Conservation (phyloP, 495 filamentous ascomycete genomes). For the Elasticomyces elasticus region DNA sequence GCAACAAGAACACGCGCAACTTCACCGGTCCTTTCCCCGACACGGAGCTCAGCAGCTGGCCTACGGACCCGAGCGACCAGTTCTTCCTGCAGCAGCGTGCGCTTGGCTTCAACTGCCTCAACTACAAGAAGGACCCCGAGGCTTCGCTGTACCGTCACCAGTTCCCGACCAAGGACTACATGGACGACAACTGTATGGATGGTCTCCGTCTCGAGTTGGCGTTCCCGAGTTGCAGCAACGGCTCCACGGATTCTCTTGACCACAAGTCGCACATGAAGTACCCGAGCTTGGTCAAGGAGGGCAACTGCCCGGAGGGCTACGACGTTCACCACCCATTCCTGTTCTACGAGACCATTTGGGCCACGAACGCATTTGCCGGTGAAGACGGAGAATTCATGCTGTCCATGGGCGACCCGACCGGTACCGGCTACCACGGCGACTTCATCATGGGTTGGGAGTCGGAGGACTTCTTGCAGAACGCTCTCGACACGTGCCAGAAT, state of each 20-base stretch:
- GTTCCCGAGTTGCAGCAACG: constrained; percentile 45
- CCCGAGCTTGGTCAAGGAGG: constrained; percentile 56
- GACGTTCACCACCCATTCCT: constrained; percentile 60
- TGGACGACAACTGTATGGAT: constrained; percentile 58
- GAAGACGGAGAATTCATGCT: constrained; percentile 65
- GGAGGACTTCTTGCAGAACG: constrained; percentile 45
- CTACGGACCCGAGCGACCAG: constrained; percentile 37
- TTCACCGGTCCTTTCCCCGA: constrained; percentile 62
- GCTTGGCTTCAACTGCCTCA: constrained; percentile 83
- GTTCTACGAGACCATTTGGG: constrained; percentile 83
- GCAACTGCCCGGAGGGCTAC: constrained; percentile 65
- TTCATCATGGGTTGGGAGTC: constrained; percentile 75
- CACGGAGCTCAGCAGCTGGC: constrained; percentile 10
- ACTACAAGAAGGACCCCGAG: constrained; percentile 54
- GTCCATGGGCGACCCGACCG: constrained; percentile 71
- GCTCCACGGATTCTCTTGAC: constrained; percentile 39
- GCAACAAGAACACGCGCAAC: constrained; percentile 56
- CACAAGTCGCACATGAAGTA: constrained; percentile 53
- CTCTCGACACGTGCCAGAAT: constrained; percentile 43
- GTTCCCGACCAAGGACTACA: constrained; percentile 65
- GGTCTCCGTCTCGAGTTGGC: constrained; percentile 52
- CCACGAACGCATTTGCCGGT: constrained; percentile 59
- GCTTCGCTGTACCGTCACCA: constrained; percentile 67
- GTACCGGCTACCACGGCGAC: constrained; percentile 76
- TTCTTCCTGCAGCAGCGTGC: constrained; percentile 64